Evolutionary conservation across 2,329 filamentous ascomycete genomes (phyloP), one percentile per base, ranked within the genome.

Genomic region (Aaosphaeria arxii): DNA sequence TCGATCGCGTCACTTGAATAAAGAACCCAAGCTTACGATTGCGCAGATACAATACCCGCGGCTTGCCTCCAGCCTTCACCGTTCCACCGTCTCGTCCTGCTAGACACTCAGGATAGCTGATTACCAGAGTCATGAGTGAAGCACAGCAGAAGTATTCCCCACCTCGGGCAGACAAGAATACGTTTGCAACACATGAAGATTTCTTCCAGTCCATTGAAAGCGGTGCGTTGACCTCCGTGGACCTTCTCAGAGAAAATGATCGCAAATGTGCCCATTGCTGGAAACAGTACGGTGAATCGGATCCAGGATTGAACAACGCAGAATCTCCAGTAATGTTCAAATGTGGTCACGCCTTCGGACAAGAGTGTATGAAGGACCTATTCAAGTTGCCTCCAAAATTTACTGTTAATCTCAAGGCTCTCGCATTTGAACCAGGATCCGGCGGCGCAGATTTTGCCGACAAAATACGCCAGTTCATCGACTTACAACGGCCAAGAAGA

Each of bases 331-430:
- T 58, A 4, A 46, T 42, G 35, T 51, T 59, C 17, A 46, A 43
- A n/a, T 60, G 57, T 44, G 39, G 44, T 7, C 57, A 60, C 43
- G 48, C 51, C 4, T 56, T 52, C 42, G 57, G 57, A 13, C 42
- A 57, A n/a, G 50, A 54, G 32, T 60, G 57, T 40, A 48, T 58
- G 44, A 49, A 42, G 13, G 31, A 33, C 11, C 48, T 52, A 6
- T 59, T 54, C 38, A 40, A 38, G 2, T 28, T 52, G 7, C 48
- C 50, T 24, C 17, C 17, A 24, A 24, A 24, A 24, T 24, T 24
- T 24, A 24, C 17, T 24, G 17, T 24, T 24, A 24, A 24, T 24
- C 17, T 24, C 17, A 24, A 24, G 17, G 17, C 17, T 24, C 17
- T 24, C 17, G 17, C 17, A 24, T 24, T 24, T 24, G 17, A 24